Evolutionary conservation across 2,329 filamentous ascomycete genomes (phyloP).

Genomic region (Fusarium clavum): DNA sequence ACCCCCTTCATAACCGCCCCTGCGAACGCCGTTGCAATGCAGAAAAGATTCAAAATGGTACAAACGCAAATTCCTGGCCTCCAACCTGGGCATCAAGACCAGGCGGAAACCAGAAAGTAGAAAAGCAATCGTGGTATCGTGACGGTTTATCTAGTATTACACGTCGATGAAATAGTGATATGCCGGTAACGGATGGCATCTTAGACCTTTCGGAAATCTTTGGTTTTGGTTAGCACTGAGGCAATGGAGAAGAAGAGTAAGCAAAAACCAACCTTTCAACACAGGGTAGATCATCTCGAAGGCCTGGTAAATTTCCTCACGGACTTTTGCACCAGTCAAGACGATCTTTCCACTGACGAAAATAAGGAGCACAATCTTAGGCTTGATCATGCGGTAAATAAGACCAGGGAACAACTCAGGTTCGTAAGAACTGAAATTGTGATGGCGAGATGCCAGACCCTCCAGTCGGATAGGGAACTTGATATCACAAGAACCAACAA

Average conservation of each 20-base stretch:
- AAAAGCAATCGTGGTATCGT: slow-evolving; percentile 62
- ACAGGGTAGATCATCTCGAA: slow-evolving; percentile 98
- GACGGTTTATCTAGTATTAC: slow-evolving; percentile 58
- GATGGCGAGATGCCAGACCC: slow-evolving; percentile 94
- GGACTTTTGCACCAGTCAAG: slow-evolving; percentile 95
- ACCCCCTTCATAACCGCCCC: slow-evolving; percentile 49
- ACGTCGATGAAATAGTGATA: slow-evolving; percentile 44
- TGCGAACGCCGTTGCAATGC: slow-evolving; percentile 71
- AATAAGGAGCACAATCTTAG: slow-evolving; percentile 97
- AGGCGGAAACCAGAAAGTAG: slow-evolving; percentile 22
- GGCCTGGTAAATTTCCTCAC: slow-evolving; percentile 97
- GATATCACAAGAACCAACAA: slow-evolving; percentile 98
- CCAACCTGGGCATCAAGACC: slow-evolving; percentile 42
- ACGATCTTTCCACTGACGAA: slow-evolving; percentile 99
- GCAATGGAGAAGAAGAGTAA: slow-evolving; percentile 9
- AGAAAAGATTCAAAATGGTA: slow-evolving; percentile 54
- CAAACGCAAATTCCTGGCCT: slow-evolving; percentile 46
- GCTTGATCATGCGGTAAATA: slow-evolving; percentile 99
- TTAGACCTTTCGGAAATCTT: slow-evolving; percentile 70
- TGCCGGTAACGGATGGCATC: slow-evolving; percentile 33
- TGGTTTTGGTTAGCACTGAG: rapidly evolving
- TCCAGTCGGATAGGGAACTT: slow-evolving; percentile 99
- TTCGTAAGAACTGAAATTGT: slow-evolving; percentile 99
- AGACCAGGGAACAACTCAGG: slow-evolving; percentile 98
- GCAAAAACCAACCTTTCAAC: slow-evolving; percentile 76